Evolutionary conservation across 2,329 filamentous ascomycete genomes (phyloP).

Genomic region (Cercospora nicotianae): DNA sequence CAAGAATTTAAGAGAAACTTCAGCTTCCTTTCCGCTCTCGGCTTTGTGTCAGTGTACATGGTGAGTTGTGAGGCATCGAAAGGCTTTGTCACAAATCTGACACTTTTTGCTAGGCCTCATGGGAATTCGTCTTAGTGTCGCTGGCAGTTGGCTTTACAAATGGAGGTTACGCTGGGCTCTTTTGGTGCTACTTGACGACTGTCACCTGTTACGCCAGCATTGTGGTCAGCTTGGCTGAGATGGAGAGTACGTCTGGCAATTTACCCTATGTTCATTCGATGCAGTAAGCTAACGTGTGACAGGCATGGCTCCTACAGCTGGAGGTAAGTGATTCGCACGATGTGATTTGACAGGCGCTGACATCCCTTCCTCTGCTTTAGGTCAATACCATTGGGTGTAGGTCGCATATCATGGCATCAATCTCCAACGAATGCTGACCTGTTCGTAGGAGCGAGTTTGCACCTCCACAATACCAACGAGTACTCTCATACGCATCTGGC

Average conservation of each 20-base stretch:
- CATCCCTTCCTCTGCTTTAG: conserved; percentile 34
- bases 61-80: conserved; percentile 13
- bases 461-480: conserved; percentile 36
- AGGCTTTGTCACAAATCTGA: conserved; percentile 26
- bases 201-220: conserved; percentile 34
- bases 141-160: conserved; percentile 36
- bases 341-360: background rate
- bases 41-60: conserved; percentile 39
- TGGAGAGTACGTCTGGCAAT: conserved; percentile 32
- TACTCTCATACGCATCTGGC: conserved; percentile 28
- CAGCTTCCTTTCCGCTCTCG: conserved; percentile 32
- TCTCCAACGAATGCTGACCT: background rate
- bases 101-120: conserved; percentile 16
- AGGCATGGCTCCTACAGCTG: conserved; percentile 33
- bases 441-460: conserved; percentile 33
- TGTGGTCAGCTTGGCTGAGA: conserved; percentile 37
- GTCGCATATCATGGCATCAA: background rate
- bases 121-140: conserved; percentile 37
- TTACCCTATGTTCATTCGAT: too few species aligned
- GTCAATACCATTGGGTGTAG: conserved; percentile 35
- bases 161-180: conserved; percentile 37
- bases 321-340: conserved; percentile 19
- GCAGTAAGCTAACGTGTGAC: background rate
- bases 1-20: conserved; percentile 36
- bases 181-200: conserved; percentile 39